These are phyloP conservation scores for Leccinum arenicola DNA, from an alignment of 768 basidiomycete genomes.

Conservation along the genomic window DNA sequence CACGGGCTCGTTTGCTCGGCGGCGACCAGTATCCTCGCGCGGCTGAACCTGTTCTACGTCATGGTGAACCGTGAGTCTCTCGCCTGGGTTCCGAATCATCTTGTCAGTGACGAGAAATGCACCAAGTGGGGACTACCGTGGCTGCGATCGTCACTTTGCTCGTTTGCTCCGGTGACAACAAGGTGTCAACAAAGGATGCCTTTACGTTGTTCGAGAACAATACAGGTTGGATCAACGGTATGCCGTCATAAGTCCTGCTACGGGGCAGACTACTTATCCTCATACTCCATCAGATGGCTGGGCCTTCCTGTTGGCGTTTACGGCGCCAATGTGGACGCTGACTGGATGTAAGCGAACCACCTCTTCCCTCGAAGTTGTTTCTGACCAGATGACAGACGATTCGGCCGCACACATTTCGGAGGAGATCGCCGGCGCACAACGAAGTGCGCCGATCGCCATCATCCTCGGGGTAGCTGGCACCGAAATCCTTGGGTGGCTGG, in stretches of 20 bases:
- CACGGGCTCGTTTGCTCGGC: slow-evolving; percentile 73
- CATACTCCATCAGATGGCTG: slow-evolving; percentile 50
- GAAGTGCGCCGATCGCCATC: slow-evolving; percentile 68
- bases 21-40: slow-evolving; percentile 51
- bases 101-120: not conserved
- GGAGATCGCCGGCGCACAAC: slow-evolving; percentile 62
- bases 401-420: slow-evolving; percentile 76
- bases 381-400: slow-evolving; percentile 46
- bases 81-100: not conserved
- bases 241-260: slow-evolving; percentile 10
- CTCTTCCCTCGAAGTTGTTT: not conserved
- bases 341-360: slow-evolving; percentile 57
- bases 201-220: slow-evolving; percentile 72
- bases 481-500: slow-evolving; percentile 61
- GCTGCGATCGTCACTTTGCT: slow-evolving; percentile 61
- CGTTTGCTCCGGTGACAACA: slow-evolving; percentile 51
- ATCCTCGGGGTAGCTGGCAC: slow-evolving; percentile 60
- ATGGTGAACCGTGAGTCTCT: slow-evolving; percentile 52
- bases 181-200: slow-evolving; percentile 65
- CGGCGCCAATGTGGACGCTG: slow-evolving; percentile 76
- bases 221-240: slow-evolving; percentile 64
- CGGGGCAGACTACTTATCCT: not conserved
- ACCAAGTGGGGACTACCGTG: slow-evolving; percentile 58
- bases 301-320: slow-evolving; percentile 72
- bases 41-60: slow-evolving; percentile 66